Percentiles rank a stretch among this genome's conserved stretches.
Evolutionary conservation across 495 filamentous ascomycete species (phyloP).

Genomic region (Lepraria neglecta): DNA sequence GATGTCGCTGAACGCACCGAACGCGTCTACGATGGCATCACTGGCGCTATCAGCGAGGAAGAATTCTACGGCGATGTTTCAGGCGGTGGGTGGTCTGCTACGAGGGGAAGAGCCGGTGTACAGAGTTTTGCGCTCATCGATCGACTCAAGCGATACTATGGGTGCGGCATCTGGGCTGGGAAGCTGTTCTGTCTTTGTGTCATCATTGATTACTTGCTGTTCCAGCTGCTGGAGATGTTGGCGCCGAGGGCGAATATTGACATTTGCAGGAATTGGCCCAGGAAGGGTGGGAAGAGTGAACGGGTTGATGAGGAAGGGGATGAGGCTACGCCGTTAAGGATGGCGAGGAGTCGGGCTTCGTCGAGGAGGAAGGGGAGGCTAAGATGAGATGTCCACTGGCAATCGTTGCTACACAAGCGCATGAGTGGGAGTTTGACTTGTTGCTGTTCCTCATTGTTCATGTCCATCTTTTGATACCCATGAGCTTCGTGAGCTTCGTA

Average conservation of each 20-base stretch:
- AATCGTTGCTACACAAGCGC: neutral
- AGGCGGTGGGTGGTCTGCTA: constrained; percentile 57
- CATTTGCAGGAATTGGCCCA: constrained; percentile 83
- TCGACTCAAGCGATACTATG: constrained; percentile 89
- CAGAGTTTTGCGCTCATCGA: constrained; percentile 90
- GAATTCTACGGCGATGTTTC: constrained; percentile 80
- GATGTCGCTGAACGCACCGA: constrained; percentile 90
- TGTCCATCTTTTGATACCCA: constrained; percentile 13
- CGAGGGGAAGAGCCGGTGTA: constrained; percentile 64
- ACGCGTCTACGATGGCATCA: constrained; percentile 88
- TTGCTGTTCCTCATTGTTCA: neutral
- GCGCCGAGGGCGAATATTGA: constrained; percentile 82
- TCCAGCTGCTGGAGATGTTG: constrained; percentile 77
- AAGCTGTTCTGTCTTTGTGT: constrained; percentile 95
- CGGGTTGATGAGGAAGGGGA: constrained; percentile 15
- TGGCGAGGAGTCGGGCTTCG: constrained; percentile 12
- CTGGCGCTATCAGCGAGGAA: constrained; percentile 69
- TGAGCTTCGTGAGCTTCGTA: neutral
- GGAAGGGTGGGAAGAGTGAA: constrained; percentile 42
- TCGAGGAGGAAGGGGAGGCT: constrained; percentile 13
- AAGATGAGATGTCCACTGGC: neutral
- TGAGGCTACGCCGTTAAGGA: constrained; percentile 11
- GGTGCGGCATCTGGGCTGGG: constrained; percentile 99
- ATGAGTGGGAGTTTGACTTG: no score
- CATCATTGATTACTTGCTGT: constrained; percentile 87